Evolutionary conservation across 1,284 basidiomycete species (phyloP).

Genomic region (Pterula multifida): DNA sequence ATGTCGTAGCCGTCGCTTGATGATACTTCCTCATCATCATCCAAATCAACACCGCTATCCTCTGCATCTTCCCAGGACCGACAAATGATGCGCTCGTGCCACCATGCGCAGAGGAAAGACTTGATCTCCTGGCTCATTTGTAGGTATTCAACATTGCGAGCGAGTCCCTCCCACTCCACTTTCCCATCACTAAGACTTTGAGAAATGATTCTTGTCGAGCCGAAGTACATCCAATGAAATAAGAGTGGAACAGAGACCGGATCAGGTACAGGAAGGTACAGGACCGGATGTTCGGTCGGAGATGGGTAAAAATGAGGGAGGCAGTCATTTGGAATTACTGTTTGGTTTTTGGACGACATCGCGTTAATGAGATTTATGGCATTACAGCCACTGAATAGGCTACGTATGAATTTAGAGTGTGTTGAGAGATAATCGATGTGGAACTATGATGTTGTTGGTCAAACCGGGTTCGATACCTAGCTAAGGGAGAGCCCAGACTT

Average conservation of each 20-base stretch:
- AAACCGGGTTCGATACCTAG: conserved; percentile 9
- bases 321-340: conserved; percentile 28
- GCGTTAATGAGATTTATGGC: conserved; percentile 42
- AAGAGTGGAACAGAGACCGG: conserved; percentile 59
- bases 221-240: conserved; percentile 73
- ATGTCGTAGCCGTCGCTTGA: conserved; percentile 14
- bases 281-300: conserved; percentile 45
- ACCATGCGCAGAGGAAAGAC: conserved; percentile 52
- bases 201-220: conserved; percentile 45
- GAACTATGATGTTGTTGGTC: conserved; percentile 28
- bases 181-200: conserved; percentile 44
- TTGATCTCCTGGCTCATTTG: conserved; percentile 58
- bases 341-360: conserved; percentile 16
- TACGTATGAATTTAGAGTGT: conserved; percentile 59
- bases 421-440: conserved; percentile 63
- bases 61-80: conserved; percentile 2
- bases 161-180: conserved; percentile 66
- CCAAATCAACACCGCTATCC: conserved; percentile 24
- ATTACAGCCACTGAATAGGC: conserved; percentile 52
- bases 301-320: conserved; percentile 57
- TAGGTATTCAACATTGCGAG: conserved; percentile 73
- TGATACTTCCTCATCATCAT: conserved; percentile 18
- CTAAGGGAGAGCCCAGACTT: conserved; percentile 37
- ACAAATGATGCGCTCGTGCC: conserved; percentile 24
- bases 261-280: conserved; percentile 70